A percentile compares a stretch with the other conserved stretches of the same genome.
These are phyloP conservation scores for Punica granatum DNA, from an alignment of 345 rosid genomes.

Conservation along the genomic window DNA sequence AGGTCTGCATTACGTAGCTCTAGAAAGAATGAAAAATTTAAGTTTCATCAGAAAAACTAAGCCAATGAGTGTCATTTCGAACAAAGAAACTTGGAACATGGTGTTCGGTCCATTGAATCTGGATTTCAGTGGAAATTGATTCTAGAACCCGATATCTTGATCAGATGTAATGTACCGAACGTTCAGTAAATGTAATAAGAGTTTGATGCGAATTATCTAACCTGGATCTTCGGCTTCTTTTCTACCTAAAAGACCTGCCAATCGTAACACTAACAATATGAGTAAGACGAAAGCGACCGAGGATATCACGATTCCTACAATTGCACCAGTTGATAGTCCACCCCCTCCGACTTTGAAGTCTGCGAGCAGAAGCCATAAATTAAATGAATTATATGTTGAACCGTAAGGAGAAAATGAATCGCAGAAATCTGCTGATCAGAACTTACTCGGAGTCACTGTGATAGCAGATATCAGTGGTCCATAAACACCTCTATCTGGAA, in stretches of 20 bases:
- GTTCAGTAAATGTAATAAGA: background rate
- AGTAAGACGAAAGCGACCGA: slow-evolving; percentile 31
- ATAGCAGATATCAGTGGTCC: slow-evolving; percentile 92
- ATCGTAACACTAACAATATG: slow-evolving; percentile 33
- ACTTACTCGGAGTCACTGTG: slow-evolving; percentile 67
- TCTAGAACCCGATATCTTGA: no score
- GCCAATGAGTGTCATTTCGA: no score
- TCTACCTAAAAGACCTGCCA: slow-evolving; percentile 45
- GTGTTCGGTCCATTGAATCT: background rate
- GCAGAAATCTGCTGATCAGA: background rate
- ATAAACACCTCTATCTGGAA: slow-evolving; percentile 61
- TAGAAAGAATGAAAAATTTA: slow-evolving; percentile 9
- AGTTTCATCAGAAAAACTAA: background rate
- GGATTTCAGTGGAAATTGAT: no score
- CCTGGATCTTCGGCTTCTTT: slow-evolving; percentile 53
- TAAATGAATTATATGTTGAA: background rate
- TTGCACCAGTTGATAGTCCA: slow-evolving; percentile 54
- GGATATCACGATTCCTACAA: slow-evolving; percentile 56
- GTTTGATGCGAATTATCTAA: slow-evolving; percentile 15
- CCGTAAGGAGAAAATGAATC: background rate
- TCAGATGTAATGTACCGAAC: background rate
- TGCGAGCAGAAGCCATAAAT: slow-evolving; percentile 14
- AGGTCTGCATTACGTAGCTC: slow-evolving; percentile 62
- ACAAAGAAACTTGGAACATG: background rate
- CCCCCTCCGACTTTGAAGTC: slow-evolving; percentile 56